Evolutionary conservation across 345 rosid species (phyloP).

Genomic region (Pugionium cornutum): DNA sequence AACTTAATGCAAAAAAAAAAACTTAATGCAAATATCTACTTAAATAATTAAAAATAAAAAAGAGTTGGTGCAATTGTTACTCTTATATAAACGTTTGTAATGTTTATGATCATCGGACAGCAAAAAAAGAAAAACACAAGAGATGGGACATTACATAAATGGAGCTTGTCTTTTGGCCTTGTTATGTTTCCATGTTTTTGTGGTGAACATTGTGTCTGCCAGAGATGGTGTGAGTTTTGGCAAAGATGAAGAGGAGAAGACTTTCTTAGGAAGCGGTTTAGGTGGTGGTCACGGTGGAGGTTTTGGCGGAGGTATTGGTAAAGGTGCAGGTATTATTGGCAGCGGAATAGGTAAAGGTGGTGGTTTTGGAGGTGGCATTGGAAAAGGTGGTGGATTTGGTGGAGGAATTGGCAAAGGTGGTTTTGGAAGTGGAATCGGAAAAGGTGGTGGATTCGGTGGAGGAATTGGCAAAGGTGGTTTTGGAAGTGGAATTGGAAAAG

Average conservation of each 20-base stretch:
- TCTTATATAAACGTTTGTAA: constrained; percentile 17
- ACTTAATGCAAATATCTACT: background rate
- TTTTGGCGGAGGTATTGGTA: too few relatives aligned
- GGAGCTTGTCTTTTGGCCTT: constrained; percentile 19
- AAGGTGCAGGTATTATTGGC: background rate
- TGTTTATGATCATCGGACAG: constrained; percentile 12
- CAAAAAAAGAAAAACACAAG: background rate
- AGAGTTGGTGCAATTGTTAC: background rate
- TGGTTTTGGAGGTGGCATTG: background rate
- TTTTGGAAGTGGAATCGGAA: background rate
- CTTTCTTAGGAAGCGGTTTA: background rate
- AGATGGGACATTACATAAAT: constrained; percentile 8
- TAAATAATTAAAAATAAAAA: background rate
- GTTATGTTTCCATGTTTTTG: constrained; percentile 23
- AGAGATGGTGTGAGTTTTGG: constrained; percentile 16
- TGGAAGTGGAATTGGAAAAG: constrained; percentile 2
- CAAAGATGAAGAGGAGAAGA: constrained; percentile 29
- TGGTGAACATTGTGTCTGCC: constrained; percentile 7
- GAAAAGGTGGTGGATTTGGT: too few relatives aligned
- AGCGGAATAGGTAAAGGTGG: background rate
- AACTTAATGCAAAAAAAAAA: background rate
- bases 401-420: too few relatives aligned
- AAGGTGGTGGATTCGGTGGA: background rate
- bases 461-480: background rate
- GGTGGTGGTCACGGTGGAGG: constrained; percentile 14